A percentile compares a stretch with the other conserved stretches of the same genome.
Conservation (phyloP, 768 basidiomycete genomes). For the Lactarius deliciosus region DNA sequence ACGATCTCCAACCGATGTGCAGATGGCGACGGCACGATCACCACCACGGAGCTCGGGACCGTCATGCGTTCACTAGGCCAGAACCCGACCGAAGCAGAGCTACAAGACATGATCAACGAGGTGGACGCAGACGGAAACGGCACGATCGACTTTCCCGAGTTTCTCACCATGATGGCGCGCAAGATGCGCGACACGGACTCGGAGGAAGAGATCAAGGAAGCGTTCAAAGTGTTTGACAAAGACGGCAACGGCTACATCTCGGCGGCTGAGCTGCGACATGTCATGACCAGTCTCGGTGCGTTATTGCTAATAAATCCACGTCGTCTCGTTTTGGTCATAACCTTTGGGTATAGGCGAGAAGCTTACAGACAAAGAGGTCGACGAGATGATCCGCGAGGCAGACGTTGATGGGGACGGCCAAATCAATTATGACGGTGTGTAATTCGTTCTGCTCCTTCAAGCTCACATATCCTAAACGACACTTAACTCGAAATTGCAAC, state of each 20-base stretch:
- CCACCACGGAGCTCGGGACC: constrained; percentile 85
- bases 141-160: constrained; percentile 80
- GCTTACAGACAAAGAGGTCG: constrained; percentile 81
- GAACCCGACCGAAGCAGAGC: constrained; percentile 89
- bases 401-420: constrained; percentile 95
- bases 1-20: constrained; percentile 11
- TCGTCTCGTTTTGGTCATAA: constrained; percentile 14
- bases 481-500: constrained; percentile 5
- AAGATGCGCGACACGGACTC: constrained; percentile 91
- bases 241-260: constrained; percentile 91
- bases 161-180: constrained; percentile 80
- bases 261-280: constrained; percentile 81
- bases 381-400: constrained; percentile 97
- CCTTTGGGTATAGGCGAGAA: constrained; percentile 63
- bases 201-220: constrained; percentile 94
- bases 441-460: constrained; percentile 5
- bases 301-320: too few relatives aligned
- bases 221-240: constrained; percentile 97
- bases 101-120: constrained; percentile 96
- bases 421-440: constrained; percentile 79
- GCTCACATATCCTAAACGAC: constrained; percentile 14
- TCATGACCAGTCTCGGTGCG: constrained; percentile 88
- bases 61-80: constrained; percentile 93
- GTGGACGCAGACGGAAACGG: constrained; percentile 88
- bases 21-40: constrained; percentile 95